These are phyloP conservation scores for Schizothecium vesticola DNA, from an alignment of 495 filamentous ascomycete genomes.

Conservation along the genomic window DNA sequence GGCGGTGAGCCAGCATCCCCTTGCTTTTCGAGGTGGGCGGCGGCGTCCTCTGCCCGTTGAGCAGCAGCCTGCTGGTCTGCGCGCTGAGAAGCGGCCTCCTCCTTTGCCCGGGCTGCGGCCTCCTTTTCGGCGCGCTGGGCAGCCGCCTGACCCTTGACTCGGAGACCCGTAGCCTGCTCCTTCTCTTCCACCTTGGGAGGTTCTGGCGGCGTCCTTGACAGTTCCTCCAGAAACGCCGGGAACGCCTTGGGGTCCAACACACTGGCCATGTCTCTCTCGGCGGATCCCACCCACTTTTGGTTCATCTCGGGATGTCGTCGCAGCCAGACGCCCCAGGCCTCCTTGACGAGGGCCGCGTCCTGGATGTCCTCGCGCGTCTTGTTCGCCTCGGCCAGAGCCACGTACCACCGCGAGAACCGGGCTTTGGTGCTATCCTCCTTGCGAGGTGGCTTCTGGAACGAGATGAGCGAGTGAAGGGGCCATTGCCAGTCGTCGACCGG, in stretches of 20 bases:
- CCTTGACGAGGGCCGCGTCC: slow-evolving; percentile 11
- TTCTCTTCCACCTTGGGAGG: not conserved
- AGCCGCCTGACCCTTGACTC: not conserved
- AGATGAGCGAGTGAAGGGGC: slow-evolving; percentile 1
- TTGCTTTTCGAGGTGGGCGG: not conserved
- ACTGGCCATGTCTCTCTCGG: not conserved
- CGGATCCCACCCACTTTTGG: slow-evolving; percentile 10
- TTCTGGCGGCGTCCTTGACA: not conserved
- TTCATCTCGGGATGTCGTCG: not conserved
- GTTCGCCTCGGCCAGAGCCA: slow-evolving; percentile 17
- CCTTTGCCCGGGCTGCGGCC: not conserved
- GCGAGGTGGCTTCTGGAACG: not conserved
- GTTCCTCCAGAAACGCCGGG: not conserved
- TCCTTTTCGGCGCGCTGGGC: not conserved
- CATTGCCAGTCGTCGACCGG: slow-evolving; percentile 7
- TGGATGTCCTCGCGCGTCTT: slow-evolving; percentile 5
- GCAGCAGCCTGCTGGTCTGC: not conserved
- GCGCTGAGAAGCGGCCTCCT: not conserved
- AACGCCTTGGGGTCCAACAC: not conserved
- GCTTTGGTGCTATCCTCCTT: slow-evolving; percentile 11
- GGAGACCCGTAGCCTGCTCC: not conserved
- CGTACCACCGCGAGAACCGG: slow-evolving; percentile 17
- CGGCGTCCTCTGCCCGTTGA: not conserved
- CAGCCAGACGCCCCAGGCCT: slow-evolving; percentile 24
- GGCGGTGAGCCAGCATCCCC: not conserved